These are phyloP conservation scores for Brettanomyces nanus DNA, from an alignment of 805 yeast species.

Conservation along the genomic window DNA sequence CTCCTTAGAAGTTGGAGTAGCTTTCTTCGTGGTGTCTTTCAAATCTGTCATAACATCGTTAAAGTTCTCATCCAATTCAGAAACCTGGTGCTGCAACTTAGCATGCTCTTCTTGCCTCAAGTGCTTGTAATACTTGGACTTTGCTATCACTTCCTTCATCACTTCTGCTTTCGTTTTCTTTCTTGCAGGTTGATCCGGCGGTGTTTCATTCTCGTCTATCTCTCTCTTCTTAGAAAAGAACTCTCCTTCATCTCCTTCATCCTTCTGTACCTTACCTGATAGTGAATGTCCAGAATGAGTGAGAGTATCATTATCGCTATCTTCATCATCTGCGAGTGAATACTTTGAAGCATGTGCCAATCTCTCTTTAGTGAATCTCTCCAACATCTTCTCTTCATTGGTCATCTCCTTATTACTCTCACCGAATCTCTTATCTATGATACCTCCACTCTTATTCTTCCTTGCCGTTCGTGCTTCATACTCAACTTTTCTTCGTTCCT, in stretches of 20 bases:
- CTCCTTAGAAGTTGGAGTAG: constrained; percentile 21
- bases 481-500: constrained; percentile 49
- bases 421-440: constrained; percentile 87
- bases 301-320: constrained; percentile 47
- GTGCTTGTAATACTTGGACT: constrained; percentile 68
- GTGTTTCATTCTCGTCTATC: constrained; percentile 27
- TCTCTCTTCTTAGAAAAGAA: constrained; percentile 29
- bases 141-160: constrained; percentile 78
- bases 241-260: constrained; percentile 29
- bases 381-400: constrained; percentile 92
- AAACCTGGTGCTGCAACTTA: constrained; percentile 49
- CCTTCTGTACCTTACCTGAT: constrained; percentile 15
- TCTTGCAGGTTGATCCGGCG: constrained; percentile 33
- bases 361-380: constrained; percentile 84
- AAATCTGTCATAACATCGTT: constrained; percentile 49
- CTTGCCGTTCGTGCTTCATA: constrained; percentile 56
- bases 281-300: constrained; percentile 79
- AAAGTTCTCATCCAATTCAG: constrained; percentile 65
- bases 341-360: constrained; percentile 52
- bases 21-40: constrained; percentile 20
- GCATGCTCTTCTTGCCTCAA: constrained; percentile 65
- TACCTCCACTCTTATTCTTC: constrained; percentile 68
- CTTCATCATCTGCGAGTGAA: constrained; percentile 68
- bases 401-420: constrained; percentile 64
- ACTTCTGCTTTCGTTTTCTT: constrained; percentile 78